Evolutionary conservation across 345 rosid genomes (phyloP), one percentile per base, ranked within the genome.

Genomic region (Kernera saxatilis): DNA sequence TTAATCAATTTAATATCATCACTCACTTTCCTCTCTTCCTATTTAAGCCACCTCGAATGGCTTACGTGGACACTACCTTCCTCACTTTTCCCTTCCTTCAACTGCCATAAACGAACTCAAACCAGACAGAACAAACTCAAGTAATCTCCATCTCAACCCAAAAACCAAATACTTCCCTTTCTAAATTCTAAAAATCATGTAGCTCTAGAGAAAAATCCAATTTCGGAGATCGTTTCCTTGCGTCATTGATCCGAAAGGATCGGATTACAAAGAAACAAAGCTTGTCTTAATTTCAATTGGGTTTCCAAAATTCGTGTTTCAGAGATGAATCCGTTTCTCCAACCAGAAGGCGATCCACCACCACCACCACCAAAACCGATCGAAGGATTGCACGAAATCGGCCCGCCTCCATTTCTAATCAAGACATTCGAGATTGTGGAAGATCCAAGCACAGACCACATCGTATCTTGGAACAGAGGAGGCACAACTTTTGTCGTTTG

Each of bases 381-480:
- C 73, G 96, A 90, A 64, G 92, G 94, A 3, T 86, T 93, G 9
- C 84, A 86, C 56, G 97, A 93, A 29, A 30, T 77, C 8, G 98
- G 90, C 10, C 92, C 97, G 14, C 89, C 97, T 37, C 97, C 98
- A 19, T 93, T 93, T 72, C 82, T 93, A 32, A 78, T 84, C 15
- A 91, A 93, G 80, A 86, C 97, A 10, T 91, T 81, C 39, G 98
- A 93, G 49, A 85, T 93, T 82, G 94, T 86, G 53, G 97, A 93
- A 29, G 95, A 91, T 60, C 85, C 84, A 6, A 71, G 49, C 56
- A 87, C 90, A 1, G 86, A 89, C 64, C 78, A 78, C 54, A 79
- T 91, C 59, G 85, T 93, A 43, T 89, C 93, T 37, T 93, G 98
- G 98, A 84, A 85, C 82, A 80, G 84, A 54, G 77, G 77, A 67